phyloP scores from a whole-genome alignment of 306 rosid genomes.

The Alnus glutinosa region DNA sequence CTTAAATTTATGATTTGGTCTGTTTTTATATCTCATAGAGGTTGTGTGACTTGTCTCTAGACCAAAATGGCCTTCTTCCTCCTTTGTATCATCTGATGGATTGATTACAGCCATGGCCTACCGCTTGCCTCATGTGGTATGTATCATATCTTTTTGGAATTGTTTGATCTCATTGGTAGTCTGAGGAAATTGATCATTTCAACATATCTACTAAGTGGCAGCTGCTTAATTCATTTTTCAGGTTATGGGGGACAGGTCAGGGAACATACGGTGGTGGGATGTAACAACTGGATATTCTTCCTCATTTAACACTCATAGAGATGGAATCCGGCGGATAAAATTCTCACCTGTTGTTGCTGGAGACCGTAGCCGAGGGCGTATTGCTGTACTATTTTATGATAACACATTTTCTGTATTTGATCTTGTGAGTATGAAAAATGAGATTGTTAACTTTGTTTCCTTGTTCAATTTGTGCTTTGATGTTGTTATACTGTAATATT shows the following conservation, averaged over 20 bases:
- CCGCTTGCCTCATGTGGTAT: conserved; percentile 96
- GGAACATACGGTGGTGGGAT: conserved; percentile 98
- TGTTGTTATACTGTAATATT: not conserved
- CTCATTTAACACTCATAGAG: conserved; percentile 90
- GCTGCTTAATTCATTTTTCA: conserved; percentile 46
- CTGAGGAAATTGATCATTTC: conserved; percentile 2
- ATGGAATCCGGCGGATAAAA: conserved; percentile 89
- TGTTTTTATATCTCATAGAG: conserved; percentile 38
- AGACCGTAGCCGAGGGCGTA: conserved; percentile 87
- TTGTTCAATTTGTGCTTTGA: conserved; percentile 12
- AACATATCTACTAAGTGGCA: conserved; percentile 33
- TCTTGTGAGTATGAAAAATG: conserved; percentile 61
- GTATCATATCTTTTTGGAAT: conserved; percentile 27
- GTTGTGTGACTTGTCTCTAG: conserved; percentile 45
- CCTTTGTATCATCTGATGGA: conserved; percentile 88
- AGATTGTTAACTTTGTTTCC: conserved; percentile 15
- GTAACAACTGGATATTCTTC: conserved; percentile 91
- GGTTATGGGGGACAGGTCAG: conserved; percentile 99
- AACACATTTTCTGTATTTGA: conserved; percentile 93
- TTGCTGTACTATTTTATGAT: conserved; percentile 91
- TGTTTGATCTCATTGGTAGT: conserved; percentile 18
- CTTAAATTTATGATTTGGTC: not conserved
- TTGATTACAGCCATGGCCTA: conserved; percentile 96
- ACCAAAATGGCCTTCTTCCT: conserved; percentile 98
- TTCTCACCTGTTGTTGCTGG: conserved; percentile 91